Percentiles rank a stretch among this genome's conserved stretches.
phyloP scores from a whole-genome alignment of 1,139 yeast species.

The Pichia sp. region DNA sequence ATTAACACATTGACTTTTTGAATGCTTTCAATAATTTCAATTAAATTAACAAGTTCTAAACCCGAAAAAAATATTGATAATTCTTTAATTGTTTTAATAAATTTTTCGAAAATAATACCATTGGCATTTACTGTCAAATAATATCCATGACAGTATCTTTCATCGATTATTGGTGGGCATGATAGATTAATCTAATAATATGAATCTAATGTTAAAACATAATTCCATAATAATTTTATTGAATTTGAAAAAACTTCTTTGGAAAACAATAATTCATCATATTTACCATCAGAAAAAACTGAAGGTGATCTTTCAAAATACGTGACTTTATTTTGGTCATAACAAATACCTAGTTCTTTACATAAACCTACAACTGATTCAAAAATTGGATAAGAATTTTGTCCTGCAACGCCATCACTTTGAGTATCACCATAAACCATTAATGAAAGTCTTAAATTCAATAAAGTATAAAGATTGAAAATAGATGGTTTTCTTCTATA shows the following conservation, averaged over 20 bases:
- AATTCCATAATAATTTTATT: conserved; percentile 15
- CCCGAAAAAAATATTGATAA: background rate
- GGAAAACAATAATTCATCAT: conserved; percentile 3
- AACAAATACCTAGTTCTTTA: conserved; percentile 10
- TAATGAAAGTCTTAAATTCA: conserved; percentile 12
- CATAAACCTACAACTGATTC: conserved; percentile 11
- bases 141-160: conserved; percentile 11
- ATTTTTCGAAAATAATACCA: background rate
- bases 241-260: conserved; percentile 7
- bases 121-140: conserved; percentile 2
- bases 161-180: conserved; percentile 11
- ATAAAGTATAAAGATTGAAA: conserved; percentile 11
- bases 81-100: conserved; percentile 1
- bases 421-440: conserved; percentile 16
- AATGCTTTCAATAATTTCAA: conserved; percentile 1
- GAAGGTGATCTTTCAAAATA: background rate
- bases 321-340: conserved; percentile 6
- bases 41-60: background rate
- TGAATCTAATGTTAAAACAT: conserved; percentile 12
- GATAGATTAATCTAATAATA: conserved; percentile 1
- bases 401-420: conserved; percentile 11
- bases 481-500: conserved; percentile 12
- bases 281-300: background rate
- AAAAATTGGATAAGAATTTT: conserved; percentile 13
- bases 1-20: background rate